These are phyloP conservation scores for Colletotrichum eleusines DNA, from an alignment of 2,329 filamentous ascomycete species.

Conservation along the genomic window DNA sequence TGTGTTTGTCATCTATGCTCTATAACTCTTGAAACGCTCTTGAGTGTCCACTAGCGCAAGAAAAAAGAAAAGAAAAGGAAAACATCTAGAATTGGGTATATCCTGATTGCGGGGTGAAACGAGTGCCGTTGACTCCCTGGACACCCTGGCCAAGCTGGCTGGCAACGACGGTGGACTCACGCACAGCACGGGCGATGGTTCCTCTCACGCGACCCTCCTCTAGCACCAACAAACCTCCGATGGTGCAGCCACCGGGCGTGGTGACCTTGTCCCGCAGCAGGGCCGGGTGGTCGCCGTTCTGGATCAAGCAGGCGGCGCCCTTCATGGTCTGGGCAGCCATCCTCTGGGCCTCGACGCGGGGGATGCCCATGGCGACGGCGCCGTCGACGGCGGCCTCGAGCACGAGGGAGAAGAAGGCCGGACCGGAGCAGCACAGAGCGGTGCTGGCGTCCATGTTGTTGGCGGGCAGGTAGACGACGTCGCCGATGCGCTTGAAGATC, in stretches of 20 bases:
- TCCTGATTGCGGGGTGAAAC: conserved; percentile 45
- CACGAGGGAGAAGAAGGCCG: conserved; percentile 81
- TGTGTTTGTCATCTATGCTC: not conserved
- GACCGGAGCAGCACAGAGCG: conserved; percentile 79
- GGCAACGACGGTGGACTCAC: conserved; percentile 78
- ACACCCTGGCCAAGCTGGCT: conserved; percentile 68
- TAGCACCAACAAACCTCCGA: conserved; percentile 77
- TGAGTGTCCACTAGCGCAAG: not conserved
- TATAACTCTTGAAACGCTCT: not conserved
- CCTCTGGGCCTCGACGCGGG: conserved; percentile 76
- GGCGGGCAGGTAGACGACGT: conserved; percentile 75
- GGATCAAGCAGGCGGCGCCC: conserved; percentile 76
- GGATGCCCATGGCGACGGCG: conserved; percentile 82
- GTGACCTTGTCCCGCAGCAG: conserved; percentile 81
- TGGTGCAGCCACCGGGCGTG: conserved; percentile 83
- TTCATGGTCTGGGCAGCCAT: conserved; percentile 87
- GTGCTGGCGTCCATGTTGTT: conserved; percentile 79
- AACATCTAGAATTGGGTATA: conserved; percentile 1
- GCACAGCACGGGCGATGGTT: conserved; percentile 74
- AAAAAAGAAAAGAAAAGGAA: not conserved
- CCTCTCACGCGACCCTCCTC: conserved; percentile 80
- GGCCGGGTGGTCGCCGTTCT: conserved; percentile 80
- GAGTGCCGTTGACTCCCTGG: conserved; percentile 62
- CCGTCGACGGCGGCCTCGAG: conserved; percentile 82
- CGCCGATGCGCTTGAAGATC: conserved; percentile 82